These are phyloP conservation scores for Sporodiniella umbellata DNA, from an alignment of 371 early-diverging fungal genomes.

Conservation along the genomic window DNA sequence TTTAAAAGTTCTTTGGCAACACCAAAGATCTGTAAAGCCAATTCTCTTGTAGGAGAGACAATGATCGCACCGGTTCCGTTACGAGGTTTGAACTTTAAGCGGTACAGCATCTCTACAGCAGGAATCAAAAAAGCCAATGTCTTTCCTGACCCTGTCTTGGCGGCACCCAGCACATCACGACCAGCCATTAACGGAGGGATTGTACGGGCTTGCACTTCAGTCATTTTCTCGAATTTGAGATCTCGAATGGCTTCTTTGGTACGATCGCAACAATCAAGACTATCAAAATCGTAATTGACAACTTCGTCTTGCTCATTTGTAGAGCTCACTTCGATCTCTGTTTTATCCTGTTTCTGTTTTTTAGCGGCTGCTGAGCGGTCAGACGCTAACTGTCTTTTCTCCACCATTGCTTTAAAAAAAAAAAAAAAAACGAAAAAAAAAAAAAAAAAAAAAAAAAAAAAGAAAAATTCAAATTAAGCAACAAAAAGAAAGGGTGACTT, in stretches of 20 bases:
- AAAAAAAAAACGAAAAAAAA: neutral
- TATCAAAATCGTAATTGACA: slow-evolving; percentile 57
- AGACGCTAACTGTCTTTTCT: slow-evolving; percentile 27
- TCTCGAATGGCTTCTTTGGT: slow-evolving; percentile 85
- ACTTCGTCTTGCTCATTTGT: slow-evolving; percentile 54
- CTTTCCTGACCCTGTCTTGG: slow-evolving; percentile 99
- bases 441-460: slow-evolving; percentile 4
- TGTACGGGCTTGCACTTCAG: slow-evolving; percentile 95
- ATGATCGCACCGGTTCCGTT: slow-evolving; percentile 96
- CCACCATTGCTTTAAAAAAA: slow-evolving; percentile 9
- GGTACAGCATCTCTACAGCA: slow-evolving; percentile 86
- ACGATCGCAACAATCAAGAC: slow-evolving; percentile 61
- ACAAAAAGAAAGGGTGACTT: neutral
- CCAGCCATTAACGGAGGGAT: slow-evolving; percentile 95
- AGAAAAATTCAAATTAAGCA: no score
- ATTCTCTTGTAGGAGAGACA: slow-evolving; percentile 99
- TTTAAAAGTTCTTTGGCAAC: slow-evolving; percentile 93
- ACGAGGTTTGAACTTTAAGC: slow-evolving; percentile 87
- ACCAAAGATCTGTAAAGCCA: slow-evolving; percentile 98
- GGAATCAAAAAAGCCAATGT: slow-evolving; percentile 98
- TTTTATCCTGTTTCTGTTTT: slow-evolving; percentile 17
- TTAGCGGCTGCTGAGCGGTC: slow-evolving; percentile 17
- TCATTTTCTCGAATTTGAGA: slow-evolving; percentile 95
- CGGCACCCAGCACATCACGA: slow-evolving; percentile 97
- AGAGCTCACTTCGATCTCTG: slow-evolving; percentile 7